Conservation (phyloP, 257 asterid genomes). For the Salvia hispanica region DNA sequence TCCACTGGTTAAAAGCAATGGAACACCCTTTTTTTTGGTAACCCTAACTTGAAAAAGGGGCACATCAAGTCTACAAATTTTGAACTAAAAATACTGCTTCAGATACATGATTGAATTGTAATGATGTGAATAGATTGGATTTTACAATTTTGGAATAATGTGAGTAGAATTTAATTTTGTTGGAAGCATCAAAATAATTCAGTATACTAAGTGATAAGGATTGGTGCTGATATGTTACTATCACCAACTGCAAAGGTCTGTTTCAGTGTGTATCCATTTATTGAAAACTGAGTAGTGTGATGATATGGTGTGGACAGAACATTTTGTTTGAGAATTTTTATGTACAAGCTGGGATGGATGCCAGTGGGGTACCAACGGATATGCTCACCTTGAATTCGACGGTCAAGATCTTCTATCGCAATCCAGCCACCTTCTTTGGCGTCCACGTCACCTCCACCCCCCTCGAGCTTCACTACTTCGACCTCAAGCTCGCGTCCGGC, state of each 20-base stretch:
- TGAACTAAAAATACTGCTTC: too few relatives aligned
- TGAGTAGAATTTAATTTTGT: not conserved
- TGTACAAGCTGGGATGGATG: constrained; percentile 91
- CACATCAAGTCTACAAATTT: not conserved
- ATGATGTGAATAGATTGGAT: not conserved
- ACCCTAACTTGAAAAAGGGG: not conserved
- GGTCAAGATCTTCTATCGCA: constrained; percentile 66
- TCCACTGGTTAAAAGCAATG: not conserved
- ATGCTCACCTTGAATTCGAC: constrained; percentile 88
- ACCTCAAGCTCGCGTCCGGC: constrained; percentile 78
- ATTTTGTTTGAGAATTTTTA: constrained; percentile 66
- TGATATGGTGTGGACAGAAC: constrained; percentile 46
- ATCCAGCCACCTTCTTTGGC: constrained; percentile 87
- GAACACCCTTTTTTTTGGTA: not conserved
- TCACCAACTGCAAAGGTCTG: constrained; percentile 29
- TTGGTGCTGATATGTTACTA: constrained; percentile 15
- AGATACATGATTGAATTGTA: not conserved
- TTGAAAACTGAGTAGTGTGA: constrained; percentile 3
- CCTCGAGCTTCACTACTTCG: constrained; percentile 62
- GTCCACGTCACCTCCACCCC: constrained; percentile 85
- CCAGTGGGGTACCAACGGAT: constrained; percentile 88
- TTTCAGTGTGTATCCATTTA: not conserved
- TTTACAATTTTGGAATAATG: not conserved
- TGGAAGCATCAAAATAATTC: constrained; percentile 1
- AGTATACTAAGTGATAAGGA: constrained; percentile 6